Evolutionary conservation across 164 flowering plant species (phyloP).

Genomic region (Nelumbo lutea): DNA sequence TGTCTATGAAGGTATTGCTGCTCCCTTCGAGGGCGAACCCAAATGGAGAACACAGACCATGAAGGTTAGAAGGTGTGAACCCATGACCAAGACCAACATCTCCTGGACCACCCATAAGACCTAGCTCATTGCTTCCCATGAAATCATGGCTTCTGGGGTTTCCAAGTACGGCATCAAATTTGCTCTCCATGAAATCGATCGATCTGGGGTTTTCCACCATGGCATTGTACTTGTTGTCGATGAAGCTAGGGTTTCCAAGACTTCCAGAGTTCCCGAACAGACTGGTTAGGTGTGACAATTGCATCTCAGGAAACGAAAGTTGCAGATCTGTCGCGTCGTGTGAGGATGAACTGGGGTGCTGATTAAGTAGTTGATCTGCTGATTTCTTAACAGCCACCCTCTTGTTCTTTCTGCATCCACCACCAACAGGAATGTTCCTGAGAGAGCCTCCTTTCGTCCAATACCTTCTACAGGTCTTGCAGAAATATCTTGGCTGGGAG

Average conservation of each 20-base stretch:
- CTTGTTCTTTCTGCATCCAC: slow-evolving; percentile 73
- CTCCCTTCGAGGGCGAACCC: slow-evolving; percentile 21
- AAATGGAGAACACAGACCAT: slow-evolving; percentile 32
- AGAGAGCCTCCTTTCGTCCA: slow-evolving; percentile 87
- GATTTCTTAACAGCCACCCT: slow-evolving; percentile 37
- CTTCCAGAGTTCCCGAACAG: slow-evolving; percentile 17
- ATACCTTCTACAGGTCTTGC: slow-evolving; percentile 79
- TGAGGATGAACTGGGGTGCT: slow-evolving; percentile 9
- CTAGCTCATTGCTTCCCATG: slow-evolving; percentile 35
- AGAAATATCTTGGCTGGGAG: slow-evolving; percentile 79
- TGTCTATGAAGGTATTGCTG: slow-evolving; percentile 5
- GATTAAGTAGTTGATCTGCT: slow-evolving; percentile 16
- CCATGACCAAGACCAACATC: slow-evolving; percentile 22
- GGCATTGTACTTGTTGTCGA: slow-evolving; percentile 26
- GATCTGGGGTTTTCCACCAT: slow-evolving; percentile 32
- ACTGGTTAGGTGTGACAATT: slow-evolving; percentile 31
- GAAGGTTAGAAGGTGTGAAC: slow-evolving; percentile 19
- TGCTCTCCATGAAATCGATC: slow-evolving; percentile 46
- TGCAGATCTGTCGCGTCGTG: slow-evolving; percentile 40
- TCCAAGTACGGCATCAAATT: slow-evolving; percentile 30
- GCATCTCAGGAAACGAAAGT: slow-evolving; percentile 45
- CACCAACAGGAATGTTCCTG: slow-evolving; percentile 76
- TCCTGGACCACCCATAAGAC: slow-evolving; percentile 30
- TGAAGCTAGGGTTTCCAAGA: slow-evolving; percentile 17
- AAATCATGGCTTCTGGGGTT: slow-evolving; percentile 33